These are phyloP conservation scores for Deakozyma indianensis DNA, from an alignment of 805 yeast species.

Conservation along the genomic window DNA sequence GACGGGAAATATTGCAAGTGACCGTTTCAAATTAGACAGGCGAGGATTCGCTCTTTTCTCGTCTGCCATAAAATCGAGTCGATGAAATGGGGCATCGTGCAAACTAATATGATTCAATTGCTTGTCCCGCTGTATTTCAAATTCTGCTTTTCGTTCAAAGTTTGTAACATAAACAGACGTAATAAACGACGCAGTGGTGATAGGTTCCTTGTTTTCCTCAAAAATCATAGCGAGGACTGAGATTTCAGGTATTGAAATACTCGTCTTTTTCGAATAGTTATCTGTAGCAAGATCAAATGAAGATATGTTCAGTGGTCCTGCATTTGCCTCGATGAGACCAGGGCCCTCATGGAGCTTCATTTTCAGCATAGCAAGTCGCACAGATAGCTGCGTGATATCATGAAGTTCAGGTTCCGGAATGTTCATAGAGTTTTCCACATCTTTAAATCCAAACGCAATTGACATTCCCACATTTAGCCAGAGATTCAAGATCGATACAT, in stretches of 20 bases:
- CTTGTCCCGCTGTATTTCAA: slow-evolving; percentile 27
- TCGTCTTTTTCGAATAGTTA: slow-evolving; percentile 42
- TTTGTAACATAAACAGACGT: slow-evolving; percentile 50
- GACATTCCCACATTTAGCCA: slow-evolving; percentile 29
- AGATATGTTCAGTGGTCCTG: slow-evolving; percentile 23
- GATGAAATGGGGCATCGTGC: slow-evolving; percentile 75
- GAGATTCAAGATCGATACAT: slow-evolving; percentile 28
- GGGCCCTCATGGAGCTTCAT: slow-evolving; percentile 27
- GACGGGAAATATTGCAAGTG: slow-evolving; percentile 1
- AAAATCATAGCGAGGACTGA: slow-evolving; percentile 19
- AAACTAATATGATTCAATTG: slow-evolving; percentile 54
- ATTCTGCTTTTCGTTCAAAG: slow-evolving; percentile 39
- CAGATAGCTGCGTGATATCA: slow-evolving; percentile 56
- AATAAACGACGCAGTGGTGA: slow-evolving; percentile 26
- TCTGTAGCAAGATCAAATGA: slow-evolving; percentile 59
- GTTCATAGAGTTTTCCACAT: slow-evolving; percentile 61
- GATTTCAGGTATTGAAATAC: slow-evolving; percentile 36
- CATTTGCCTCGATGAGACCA: slow-evolving; percentile 12
- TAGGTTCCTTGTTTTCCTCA: slow-evolving; percentile 5
- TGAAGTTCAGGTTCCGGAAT: slow-evolving; percentile 39
- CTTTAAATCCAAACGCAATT: slow-evolving; percentile 50
- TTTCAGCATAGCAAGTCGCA: slow-evolving; percentile 35
- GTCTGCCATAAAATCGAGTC: slow-evolving; percentile 59
- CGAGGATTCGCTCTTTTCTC: slow-evolving; percentile 29
- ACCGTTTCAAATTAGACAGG: slow-evolving; percentile 3